phyloP scores from a whole-genome alignment of 331 rosid species.

The Stylosanthes scabra region DNA sequence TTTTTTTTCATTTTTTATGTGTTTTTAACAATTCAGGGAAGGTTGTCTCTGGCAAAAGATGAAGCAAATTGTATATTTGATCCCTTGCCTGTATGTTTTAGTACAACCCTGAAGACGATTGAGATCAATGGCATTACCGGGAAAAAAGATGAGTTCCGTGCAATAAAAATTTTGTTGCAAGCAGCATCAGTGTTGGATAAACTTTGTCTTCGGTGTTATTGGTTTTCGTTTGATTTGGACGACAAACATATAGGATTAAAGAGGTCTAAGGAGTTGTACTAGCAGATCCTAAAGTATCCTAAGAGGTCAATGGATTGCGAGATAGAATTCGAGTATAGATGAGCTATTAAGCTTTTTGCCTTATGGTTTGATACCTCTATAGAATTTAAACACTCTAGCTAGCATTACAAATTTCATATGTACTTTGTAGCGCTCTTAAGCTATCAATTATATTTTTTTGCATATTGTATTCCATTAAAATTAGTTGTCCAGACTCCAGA shows the following conservation, averaged over 20 bases:
- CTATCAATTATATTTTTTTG: too few relatives aligned
- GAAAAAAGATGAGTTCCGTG: neutral
- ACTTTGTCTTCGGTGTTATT: neutral
- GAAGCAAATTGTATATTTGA: neutral
- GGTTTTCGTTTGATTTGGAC: too few relatives aligned
- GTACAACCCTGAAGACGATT: constrained; percentile 11
- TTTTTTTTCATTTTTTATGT: neutral
- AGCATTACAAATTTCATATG: neutral
- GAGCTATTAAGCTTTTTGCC: neutral
- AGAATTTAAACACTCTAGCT: too few relatives aligned
- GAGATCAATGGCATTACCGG: neutral
- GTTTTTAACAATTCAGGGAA: constrained; percentile 5
- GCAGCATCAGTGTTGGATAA: neutral
- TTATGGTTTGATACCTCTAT: neutral
- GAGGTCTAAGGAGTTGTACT: neutral
- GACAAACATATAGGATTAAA: too few relatives aligned
- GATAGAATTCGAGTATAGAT: neutral
- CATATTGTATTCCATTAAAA: too few relatives aligned
- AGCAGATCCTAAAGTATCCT: neutral
- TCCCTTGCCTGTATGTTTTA: constrained; percentile 8
- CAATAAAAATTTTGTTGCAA: constrained; percentile 15
- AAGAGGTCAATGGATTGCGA: neutral
- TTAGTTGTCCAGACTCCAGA: too few relatives aligned
- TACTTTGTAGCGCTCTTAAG: neutral
- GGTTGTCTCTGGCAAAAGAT: neutral